Percentiles rank a stretch among this genome's conserved stretches.
Conservation (phyloP, 352 stramenopile genomes). For the Globisporangium nunn region DNA sequence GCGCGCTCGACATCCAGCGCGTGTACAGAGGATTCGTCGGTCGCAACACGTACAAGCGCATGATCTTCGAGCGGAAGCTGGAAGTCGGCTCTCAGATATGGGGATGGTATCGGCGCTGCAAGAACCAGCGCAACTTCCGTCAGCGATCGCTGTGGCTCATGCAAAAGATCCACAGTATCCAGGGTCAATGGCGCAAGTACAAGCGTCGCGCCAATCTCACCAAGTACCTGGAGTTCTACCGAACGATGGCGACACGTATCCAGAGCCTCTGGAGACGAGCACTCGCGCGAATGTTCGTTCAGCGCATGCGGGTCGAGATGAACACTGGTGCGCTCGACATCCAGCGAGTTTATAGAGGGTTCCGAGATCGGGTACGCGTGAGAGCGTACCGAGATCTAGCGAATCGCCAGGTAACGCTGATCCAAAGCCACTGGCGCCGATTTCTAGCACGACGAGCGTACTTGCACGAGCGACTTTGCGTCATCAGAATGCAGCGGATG, state of each 20-base stretch:
- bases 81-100: constrained; percentile 20
- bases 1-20: constrained; percentile 41
- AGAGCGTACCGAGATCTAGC: constrained; percentile 20
- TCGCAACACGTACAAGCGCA: constrained; percentile 12
- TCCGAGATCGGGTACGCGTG: constrained; percentile 23
- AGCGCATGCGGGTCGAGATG: constrained; percentile 20
- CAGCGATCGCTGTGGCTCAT: constrained; percentile 36
- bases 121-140: constrained; percentile 24
- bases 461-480: constrained; percentile 14
- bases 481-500: constrained; percentile 36
- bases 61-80: constrained; percentile 18
- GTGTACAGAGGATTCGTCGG: constrained; percentile 36
- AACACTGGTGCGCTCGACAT: constrained; percentile 25
- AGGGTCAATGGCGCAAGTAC: constrained; percentile 53
- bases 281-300: constrained; percentile 24
- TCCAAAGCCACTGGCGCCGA: constrained; percentile 41
- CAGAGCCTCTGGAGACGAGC: constrained; percentile 41
- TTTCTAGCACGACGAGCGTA: constrained; percentile 19
- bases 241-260: constrained; percentile 22
- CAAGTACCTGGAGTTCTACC: constrained; percentile 34
- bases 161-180: constrained; percentile 41
- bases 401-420: constrained; percentile 15
- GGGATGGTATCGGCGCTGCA: constrained; percentile 45
- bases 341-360: constrained; percentile 35
- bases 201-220: constrained; percentile 22